Evolutionary conservation across 2,329 filamentous ascomycete species (phyloP), one percentile per base, ranked within the genome.

Genomic region (Fusarium temperatum): DNA sequence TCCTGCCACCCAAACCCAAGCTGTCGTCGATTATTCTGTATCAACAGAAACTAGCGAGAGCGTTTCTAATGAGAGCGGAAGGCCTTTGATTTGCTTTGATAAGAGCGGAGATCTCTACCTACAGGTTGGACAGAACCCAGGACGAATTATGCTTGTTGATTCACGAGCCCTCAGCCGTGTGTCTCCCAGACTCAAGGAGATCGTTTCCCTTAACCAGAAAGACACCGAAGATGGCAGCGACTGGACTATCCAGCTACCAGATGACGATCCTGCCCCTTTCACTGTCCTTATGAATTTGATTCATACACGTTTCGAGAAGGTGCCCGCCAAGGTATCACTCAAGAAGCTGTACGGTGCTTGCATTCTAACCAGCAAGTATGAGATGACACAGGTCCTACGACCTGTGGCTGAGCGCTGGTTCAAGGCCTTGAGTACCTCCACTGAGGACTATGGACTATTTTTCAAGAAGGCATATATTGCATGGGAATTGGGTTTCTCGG

Each of bases 341-440:
- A 35, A 68, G 14, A 55, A 67, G 12, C 47, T 72, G 14, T 75
- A 64, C 38, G 47, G 38, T 7, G 28, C 66, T 5, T 75, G 68
- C 8, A 20, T 61, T 14, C 38, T 77, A 12, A 66, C 57, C 24
- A 44, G 58, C 39, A 78, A 75, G 50, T 78, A 77, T 30, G 47
- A 62, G 12, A 70, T 72, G 73, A 47, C 62, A 14, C 56, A 63
- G 24, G 59, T 65, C 6, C 35, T 77, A 12, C 62, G 65, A 9
- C 48, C 75, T 17, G 56, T 75, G 28, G 72, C 73, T 20, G 62
- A 75, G 24, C 54, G 36, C 17, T 75, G 68, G 68, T 65, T 66
- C 42, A 41, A 55, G 22, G 39, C 32, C 4, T 30, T 68, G 24
- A 24, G 22, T 47, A 36, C 18, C 10, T 55, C 24, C 32, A 36